These are phyloP conservation scores for Lodderomyces parapsilosis DNA, from an alignment of 1,139 yeast species.

Conservation along the genomic window DNA sequence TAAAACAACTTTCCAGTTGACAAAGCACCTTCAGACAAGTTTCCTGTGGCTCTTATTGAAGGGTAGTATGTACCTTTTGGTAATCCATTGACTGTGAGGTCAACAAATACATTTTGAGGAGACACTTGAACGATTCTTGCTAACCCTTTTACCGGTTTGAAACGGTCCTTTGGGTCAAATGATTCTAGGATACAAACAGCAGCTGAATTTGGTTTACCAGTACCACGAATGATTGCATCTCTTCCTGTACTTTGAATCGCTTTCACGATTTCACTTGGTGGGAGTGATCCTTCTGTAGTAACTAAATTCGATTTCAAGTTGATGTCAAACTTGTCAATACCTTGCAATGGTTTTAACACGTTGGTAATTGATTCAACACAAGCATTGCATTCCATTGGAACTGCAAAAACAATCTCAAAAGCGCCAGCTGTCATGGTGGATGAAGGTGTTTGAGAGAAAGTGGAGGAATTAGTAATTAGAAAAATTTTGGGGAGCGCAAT, in stretches of 20 bases:
- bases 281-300: conserved; percentile 58
- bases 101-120: conserved; percentile 55
- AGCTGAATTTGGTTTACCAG: conserved; percentile 84
- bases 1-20: conserved; percentile 60
- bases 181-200: conserved; percentile 89
- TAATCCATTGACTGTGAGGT: conserved; percentile 74
- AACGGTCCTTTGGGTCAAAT: conserved; percentile 47
- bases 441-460: not conserved
- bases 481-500: too few species aligned
- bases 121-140: conserved; percentile 81
- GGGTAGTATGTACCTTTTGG: conserved; percentile 67
- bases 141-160: conserved; percentile 76
- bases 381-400: conserved; percentile 70
- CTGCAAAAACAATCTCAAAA: conserved; percentile 69
- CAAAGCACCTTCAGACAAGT: conserved; percentile 70
- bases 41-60: conserved; percentile 67
- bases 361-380: conserved; percentile 62
- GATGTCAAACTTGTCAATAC: conserved; percentile 48
- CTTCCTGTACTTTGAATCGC: conserved; percentile 72
- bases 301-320: conserved; percentile 59
- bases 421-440: conserved; percentile 9
- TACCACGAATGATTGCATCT: conserved; percentile 90
- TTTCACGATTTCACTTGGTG: conserved; percentile 68
- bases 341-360: conserved; percentile 49
- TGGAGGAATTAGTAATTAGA: too few species aligned